These are phyloP conservation scores for Phytophthora brassicae DNA, from an alignment of 352 stramenopile species.

Conservation along the genomic window DNA sequence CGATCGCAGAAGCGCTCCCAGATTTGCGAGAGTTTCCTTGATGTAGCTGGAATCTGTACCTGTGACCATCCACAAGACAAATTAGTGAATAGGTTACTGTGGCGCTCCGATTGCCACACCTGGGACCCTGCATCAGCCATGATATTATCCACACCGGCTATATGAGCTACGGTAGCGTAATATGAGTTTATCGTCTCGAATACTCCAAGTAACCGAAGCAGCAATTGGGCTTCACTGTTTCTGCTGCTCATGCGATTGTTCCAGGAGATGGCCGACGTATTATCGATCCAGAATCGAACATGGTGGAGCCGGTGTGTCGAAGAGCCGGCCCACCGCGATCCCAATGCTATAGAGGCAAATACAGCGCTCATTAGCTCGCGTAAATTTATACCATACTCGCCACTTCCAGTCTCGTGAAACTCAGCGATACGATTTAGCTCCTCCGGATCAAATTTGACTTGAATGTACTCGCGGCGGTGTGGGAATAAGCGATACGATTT, in stretches of 20 bases:
- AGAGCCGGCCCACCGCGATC: neutral
- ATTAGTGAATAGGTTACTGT: neutral
- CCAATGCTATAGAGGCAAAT: constrained; percentile 9
- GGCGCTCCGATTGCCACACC: neutral
- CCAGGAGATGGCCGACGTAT: constrained; percentile 15
- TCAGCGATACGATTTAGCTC: neutral
- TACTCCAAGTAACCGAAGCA: neutral
- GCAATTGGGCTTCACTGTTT: constrained; percentile 1
- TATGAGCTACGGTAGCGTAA: neutral
- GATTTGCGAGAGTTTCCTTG: too few species aligned
- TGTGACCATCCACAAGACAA: neutral
- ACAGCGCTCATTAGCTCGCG: constrained; percentile 22
- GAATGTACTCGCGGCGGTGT: constrained; percentile 1
- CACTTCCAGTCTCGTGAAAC: neutral
- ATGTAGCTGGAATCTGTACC: too few species aligned
- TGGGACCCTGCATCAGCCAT: neutral
- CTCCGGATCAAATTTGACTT: constrained; percentile 4
- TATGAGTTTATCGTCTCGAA: neutral
- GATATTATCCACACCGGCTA: neutral
- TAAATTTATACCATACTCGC: constrained; percentile 19
- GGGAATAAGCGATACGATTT: constrained; percentile 3
- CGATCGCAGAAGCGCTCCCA: too few species aligned
- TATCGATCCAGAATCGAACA: constrained; percentile 26
- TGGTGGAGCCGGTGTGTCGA: neutral
- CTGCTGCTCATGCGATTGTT: constrained; percentile 6